Base-by-base conservation (phyloP, 1,284 basidiomycete genomes). In the Austroboletus rostrupii region DNA sequence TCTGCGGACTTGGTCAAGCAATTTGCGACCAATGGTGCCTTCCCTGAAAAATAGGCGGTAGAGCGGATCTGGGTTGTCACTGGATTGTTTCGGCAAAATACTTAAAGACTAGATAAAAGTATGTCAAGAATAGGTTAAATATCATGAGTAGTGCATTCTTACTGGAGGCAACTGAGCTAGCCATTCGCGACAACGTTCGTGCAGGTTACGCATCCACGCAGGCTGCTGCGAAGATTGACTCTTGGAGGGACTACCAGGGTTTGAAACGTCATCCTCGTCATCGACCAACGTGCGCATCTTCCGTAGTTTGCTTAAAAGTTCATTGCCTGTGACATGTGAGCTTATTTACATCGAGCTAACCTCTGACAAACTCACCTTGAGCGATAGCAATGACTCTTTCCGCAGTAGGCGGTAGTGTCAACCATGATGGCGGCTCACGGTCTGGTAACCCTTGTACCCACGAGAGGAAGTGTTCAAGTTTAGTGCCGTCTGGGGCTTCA, bases 261-360 rank as follows among this genome's bases (percentile, higher is more conserved):
- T 66, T 3, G 79, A 65, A 1, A 74, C 72, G 16, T 83, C 84
- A 23, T 91, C 90, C 43, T 95, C 92, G 55, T 95, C 92, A 65
- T 97, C 94, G 1, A 85, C 81, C 42, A 95, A 74, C 65, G 85
- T 90, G 52, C 92, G 80, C 91, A 95, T 96, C 73, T 94, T 95
- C 57, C 92, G 83, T 43, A 97, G 75, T 61, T 95, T 93, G 48
- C 81, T 77, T 32, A 96, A 77, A 12, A 94, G 76, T 49, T 87
- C 82, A 55, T 90, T 87, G 49, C 91, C 93, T 95, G 11, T 43
- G 32, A 49, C 49, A 43, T 43, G 16, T 68, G 23, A 68, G 46
- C 33, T 12, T 11, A 12, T 11, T 8, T 29, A 11, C 33, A 19
- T 48, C 16, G 2, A 33, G 16, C 19, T 1, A 43, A 7, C 32